Evolutionary conservation across 2,329 filamentous ascomycete genomes (phyloP).

Genomic region (Sclerotiophoma versabilis): DNA sequence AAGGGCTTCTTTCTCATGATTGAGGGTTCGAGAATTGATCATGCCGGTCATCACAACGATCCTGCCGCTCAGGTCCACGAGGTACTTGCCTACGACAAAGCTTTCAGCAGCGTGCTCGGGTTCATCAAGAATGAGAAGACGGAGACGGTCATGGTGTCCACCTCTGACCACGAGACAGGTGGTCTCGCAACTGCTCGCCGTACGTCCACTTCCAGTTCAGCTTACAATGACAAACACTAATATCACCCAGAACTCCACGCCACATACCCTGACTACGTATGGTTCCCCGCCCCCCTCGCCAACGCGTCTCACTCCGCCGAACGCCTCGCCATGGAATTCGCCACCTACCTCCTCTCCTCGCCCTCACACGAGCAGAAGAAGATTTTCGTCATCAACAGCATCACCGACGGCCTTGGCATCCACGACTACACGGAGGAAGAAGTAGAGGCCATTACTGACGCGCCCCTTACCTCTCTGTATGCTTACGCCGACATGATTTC

Average conservation of each 20-base stretch:
- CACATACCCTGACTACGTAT: constrained; percentile 72
- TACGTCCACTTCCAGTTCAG: constrained; percentile 49
- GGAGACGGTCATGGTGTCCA: constrained; percentile 83
- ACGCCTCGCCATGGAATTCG: constrained; percentile 69
- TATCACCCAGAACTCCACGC: constrained; percentile 60
- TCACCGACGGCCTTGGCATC: constrained; percentile 78
- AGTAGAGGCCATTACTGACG: constrained; percentile 68
- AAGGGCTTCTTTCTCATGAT: constrained; percentile 99
- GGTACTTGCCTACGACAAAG: constrained; percentile 91
- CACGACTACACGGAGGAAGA: constrained; percentile 75
- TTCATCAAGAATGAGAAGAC: constrained; percentile 78
- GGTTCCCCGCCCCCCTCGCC: constrained; percentile 83
- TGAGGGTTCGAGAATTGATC: constrained; percentile 94
- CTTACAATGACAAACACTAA: constrained; percentile 15
- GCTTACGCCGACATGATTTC: constrained; percentile 86
- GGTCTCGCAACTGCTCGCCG: constrained; percentile 83
- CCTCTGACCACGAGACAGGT: constrained; percentile 96
- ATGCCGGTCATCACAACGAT: constrained; percentile 75
- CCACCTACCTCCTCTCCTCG: constrained; percentile 61
- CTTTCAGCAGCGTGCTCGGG: constrained; percentile 82
- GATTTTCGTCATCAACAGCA: constrained; percentile 72
- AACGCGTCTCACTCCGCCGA: constrained; percentile 80
- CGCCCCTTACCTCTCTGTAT: constrained; percentile 64
- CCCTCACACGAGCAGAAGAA: constrained; percentile 42
- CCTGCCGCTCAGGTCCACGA: constrained; percentile 71